phyloP scores from a whole-genome alignment of 371 early-diverging fungal species.

The Encephalitozoon romaleae region DNA sequence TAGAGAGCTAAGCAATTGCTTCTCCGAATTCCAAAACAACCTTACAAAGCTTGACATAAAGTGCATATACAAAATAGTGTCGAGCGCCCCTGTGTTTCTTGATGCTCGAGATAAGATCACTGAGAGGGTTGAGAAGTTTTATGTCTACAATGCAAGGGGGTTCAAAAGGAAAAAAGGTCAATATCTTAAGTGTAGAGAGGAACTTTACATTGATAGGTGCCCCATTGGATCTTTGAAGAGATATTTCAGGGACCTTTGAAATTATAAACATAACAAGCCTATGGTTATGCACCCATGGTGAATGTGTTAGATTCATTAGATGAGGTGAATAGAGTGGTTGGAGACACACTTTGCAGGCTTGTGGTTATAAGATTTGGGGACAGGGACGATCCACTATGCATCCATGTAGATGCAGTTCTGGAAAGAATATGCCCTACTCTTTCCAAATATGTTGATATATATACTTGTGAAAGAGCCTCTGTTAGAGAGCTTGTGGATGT shows the following conservation, averaged over 20 bases:
- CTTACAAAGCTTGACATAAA: neutral
- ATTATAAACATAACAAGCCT: neutral
- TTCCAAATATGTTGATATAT: neutral
- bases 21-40: neutral
- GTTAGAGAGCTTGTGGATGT: neutral
- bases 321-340: neutral
- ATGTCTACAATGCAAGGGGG: neutral
- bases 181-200: neutral
- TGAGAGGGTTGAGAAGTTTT: slow-evolving; percentile 7
- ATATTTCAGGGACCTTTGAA: neutral
- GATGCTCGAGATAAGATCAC: neutral
- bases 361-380: slow-evolving; percentile 10
- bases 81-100: neutral
- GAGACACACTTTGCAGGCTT: neutral
- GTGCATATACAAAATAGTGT: neutral
- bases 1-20: neutral
- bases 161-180: neutral
- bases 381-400: neutral
- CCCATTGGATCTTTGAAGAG: slow-evolving; percentile 6
- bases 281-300: neutral
- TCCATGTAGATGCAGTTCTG: neutral
- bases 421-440: neutral
- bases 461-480: neutral
- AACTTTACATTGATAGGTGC: neutral
- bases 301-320: neutral